Evolutionary conservation across 2,329 filamentous ascomycete genomes (phyloP).

Genomic region (Rugonectria rugulosa): DNA sequence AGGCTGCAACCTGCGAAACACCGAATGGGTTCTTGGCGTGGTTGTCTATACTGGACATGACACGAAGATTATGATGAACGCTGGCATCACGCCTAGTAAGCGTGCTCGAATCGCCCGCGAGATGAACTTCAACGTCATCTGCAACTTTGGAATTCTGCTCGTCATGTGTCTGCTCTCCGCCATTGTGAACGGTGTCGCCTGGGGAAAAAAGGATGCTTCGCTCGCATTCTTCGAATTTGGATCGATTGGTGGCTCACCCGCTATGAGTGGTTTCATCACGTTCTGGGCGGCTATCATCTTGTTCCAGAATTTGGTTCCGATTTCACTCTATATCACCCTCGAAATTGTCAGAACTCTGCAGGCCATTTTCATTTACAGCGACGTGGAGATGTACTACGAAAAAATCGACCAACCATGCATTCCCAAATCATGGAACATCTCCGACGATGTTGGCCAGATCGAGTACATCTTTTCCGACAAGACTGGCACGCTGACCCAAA

Average conservation of each 20-base stretch:
- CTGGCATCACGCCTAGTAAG: slow-evolving; percentile 93
- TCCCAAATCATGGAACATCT: slow-evolving; percentile 99
- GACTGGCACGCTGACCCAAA: slow-evolving; percentile 94
- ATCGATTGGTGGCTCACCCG: slow-evolving; percentile 76
- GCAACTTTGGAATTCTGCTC: slow-evolving; percentile 92
- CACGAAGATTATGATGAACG: slow-evolving; percentile 99
- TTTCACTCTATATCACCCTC: slow-evolving; percentile 95
- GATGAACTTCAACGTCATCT: slow-evolving; percentile 96
- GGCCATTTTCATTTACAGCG: slow-evolving; percentile 97
- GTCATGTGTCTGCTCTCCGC: slow-evolving; percentile 87
- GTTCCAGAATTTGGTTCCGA: slow-evolving; percentile 98
- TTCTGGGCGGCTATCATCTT: slow-evolving; percentile 96
- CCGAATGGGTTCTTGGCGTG: slow-evolving; percentile 92
- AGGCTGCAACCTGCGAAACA: slow-evolving; percentile 93
- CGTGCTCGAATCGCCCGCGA: slow-evolving; percentile 89
- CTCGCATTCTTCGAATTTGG: slow-evolving; percentile 85
- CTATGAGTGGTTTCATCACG: slow-evolving; percentile 89
- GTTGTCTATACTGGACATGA: slow-evolving; percentile 95
- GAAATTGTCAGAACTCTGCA: slow-evolving; percentile 95
- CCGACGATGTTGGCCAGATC: slow-evolving; percentile 95
- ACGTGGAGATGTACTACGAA: slow-evolving; percentile 97
- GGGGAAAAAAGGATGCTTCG: slow-evolving; percentile 78
- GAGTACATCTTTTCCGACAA: slow-evolving; percentile 99
- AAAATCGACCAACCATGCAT: slow-evolving; percentile 93
- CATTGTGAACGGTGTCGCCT: slow-evolving; percentile 84